Evolutionary conservation across 75 land plant genomes (phyloP).

Genomic region (Sequoia sempervirens): DNA sequence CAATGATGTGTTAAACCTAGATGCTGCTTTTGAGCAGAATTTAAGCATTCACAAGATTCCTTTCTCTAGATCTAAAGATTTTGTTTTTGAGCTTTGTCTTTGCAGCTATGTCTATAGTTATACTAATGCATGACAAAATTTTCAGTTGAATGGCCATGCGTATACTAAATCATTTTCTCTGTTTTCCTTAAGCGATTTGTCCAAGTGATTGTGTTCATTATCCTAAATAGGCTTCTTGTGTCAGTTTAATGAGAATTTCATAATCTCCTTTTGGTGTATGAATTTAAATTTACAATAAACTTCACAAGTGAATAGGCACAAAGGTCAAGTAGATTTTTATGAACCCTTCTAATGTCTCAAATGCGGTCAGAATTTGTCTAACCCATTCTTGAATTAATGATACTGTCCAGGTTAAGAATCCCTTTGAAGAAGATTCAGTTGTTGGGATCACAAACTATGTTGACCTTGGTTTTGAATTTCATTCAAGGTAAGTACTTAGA

Average conservation of each 20-base stretch:
- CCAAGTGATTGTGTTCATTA: not conserved
- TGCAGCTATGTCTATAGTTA: not conserved
- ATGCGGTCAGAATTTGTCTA: not conserved
- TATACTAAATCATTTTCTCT: not conserved
- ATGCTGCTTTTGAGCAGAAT: not conserved
- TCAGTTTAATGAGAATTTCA: not conserved
- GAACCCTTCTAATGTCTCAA: not conserved
- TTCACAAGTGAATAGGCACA: not conserved
- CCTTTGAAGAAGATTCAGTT: conserved; percentile 72
- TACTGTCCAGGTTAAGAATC: conserved; percentile 67
- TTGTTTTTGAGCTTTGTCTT: not conserved
- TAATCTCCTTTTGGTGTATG: not conserved
- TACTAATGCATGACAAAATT: not conserved
- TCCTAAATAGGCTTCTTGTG: not conserved
- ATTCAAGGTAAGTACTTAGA: conserved; percentile 48
- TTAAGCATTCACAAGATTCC: not conserved
- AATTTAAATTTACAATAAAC: not conserved
- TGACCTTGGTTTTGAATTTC: conserved; percentile 86
- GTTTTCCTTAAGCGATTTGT: not conserved
- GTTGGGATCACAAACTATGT: conserved; percentile 95
- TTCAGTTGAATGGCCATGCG: not conserved
- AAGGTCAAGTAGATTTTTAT: not conserved
- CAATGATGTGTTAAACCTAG: not conserved
- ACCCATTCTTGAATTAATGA: not conserved
- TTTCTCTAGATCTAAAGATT: not conserved